phyloP scores from a whole-genome alignment of 1,284 basidiomycete genomes.

The Butyriboletus appendiculatus region DNA sequence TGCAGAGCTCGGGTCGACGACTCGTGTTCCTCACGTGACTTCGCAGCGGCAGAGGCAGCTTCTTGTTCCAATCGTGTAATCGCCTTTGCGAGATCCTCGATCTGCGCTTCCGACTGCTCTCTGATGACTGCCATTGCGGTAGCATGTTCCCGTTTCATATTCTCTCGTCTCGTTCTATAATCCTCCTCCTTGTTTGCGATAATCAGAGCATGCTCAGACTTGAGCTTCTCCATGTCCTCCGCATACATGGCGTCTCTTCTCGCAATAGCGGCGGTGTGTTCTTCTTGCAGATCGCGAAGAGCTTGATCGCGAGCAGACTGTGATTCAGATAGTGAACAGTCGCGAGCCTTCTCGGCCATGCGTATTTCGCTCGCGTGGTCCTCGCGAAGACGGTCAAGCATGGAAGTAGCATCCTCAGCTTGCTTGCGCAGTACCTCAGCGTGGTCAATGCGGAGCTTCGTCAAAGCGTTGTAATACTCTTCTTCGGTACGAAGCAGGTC shows the following conservation, averaged over 20 bases:
- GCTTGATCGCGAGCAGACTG: slow-evolving; percentile 62
- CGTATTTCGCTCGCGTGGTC: slow-evolving; percentile 70
- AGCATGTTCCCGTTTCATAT: slow-evolving; percentile 43
- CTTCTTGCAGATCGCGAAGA: slow-evolving; percentile 65
- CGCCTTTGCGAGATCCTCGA: slow-evolving; percentile 48
- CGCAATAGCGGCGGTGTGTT: slow-evolving; percentile 61
- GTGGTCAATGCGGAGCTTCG: slow-evolving; percentile 69
- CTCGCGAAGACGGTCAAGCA: slow-evolving; percentile 64
- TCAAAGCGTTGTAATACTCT: slow-evolving; percentile 77
- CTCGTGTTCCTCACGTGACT: slow-evolving; percentile 52
- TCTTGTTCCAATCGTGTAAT: slow-evolving; percentile 50
- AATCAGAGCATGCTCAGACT: slow-evolving; percentile 57
- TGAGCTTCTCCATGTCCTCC: slow-evolving; percentile 62
- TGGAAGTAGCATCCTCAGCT: slow-evolving; percentile 56
- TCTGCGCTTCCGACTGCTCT: slow-evolving; percentile 46
- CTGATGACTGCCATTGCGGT: slow-evolving; percentile 35
- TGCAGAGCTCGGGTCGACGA: slow-evolving; percentile 47
- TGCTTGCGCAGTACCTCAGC: slow-evolving; percentile 61
- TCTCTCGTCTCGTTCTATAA: slow-evolving; percentile 45
- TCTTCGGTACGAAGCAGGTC: slow-evolving; percentile 69
- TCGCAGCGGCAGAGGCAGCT: slow-evolving; percentile 38
- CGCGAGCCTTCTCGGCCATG: slow-evolving; percentile 69
- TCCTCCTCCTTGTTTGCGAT: slow-evolving; percentile 61
- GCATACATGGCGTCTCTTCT: slow-evolving; percentile 64
- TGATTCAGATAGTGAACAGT: slow-evolving; percentile 71